Evolutionary conservation across 1,139 yeast species (phyloP), one percentile per base, ranked within the genome.

Genomic region (Fermentozyma sake): DNA sequence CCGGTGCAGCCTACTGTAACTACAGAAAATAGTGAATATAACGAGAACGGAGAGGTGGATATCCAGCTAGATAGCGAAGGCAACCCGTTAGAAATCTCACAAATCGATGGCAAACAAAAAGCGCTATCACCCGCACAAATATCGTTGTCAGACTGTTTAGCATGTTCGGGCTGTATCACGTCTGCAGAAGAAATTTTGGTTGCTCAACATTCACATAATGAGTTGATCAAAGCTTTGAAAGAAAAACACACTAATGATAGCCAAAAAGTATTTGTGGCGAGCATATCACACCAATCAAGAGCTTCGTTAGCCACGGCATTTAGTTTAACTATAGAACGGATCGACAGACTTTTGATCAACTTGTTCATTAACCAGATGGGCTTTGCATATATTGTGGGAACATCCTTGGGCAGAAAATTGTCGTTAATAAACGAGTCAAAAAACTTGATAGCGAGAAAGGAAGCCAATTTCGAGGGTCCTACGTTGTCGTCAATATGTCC

Each of bases 101-200:
- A 57, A 36, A 63, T 68, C 25, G 84, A 80, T 37, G 80, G 79
- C 6, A 57, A 62, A 12, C 58, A 66, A 10, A 46, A 53, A 14
- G 63, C 63, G 23, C 64, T 87, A 6, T 71, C 80, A 19, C 81
- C 89, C 25, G 98, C 96, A 0, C 91, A 84, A 43, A 91, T 91
- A 28, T 82, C 94, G 3, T 58, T 91, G 24, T 79, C 89, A 7
- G 99, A 91, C 61, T 91, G 99, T 55, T 63, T 91, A 29, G 98
- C 98, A 0, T 91, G 99, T 48, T 79, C 95, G 3, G 99, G 99
- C 2, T 91, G 99, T 54, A 87, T 91, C 35, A 91, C 98, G 0
- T 84, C 95, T 7, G 95, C 96, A 9, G 99, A 91, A 50, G 95
- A 89, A 41, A 89, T 91, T 12, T 61, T 91, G 28, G 84, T 91